Conservation (phyloP, 805 yeast species). For the Isabelozyma rhagii region DNA sequence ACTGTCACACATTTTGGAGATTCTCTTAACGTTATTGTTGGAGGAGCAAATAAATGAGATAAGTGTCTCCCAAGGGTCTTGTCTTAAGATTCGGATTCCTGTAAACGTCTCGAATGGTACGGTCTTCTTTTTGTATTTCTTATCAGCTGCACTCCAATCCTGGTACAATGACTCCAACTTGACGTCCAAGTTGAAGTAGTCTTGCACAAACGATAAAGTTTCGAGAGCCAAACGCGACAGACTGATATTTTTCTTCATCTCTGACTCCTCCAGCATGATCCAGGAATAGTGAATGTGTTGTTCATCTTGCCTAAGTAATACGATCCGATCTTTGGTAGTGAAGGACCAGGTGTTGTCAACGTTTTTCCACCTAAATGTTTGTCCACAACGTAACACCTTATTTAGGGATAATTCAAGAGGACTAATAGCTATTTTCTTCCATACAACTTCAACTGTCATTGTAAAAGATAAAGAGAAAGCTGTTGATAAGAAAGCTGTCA, state of each 20-base stretch:
- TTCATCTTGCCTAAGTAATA: constrained; percentile 63
- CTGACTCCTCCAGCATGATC: constrained; percentile 19
- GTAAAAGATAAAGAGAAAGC: not conserved
- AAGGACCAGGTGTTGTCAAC: constrained; percentile 65
- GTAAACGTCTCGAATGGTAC: constrained; percentile 40
- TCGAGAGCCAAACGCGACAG: constrained; percentile 11
- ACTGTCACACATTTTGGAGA: constrained; percentile 86
- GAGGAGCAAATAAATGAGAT: constrained; percentile 90
- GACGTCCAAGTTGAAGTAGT: constrained; percentile 69
- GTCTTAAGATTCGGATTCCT: constrained; percentile 83
- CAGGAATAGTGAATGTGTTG: constrained; percentile 48
- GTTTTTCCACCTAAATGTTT: constrained; percentile 77
- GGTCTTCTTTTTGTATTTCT: constrained; percentile 35
- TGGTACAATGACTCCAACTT: constrained; percentile 51
- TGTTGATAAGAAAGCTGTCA: not conserved
- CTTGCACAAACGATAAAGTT: constrained; percentile 46
- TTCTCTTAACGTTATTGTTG: constrained; percentile 92
- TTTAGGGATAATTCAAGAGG: constrained; percentile 52
- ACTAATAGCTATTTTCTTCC: constrained; percentile 19
- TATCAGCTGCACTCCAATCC: constrained; percentile 61
- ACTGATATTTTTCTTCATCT: constrained; percentile 1
- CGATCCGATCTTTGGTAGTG: constrained; percentile 54
- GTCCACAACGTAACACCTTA: constrained; percentile 78
- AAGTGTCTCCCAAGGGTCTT: constrained; percentile 96
- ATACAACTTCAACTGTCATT: constrained; percentile 21